Base-by-base conservation (phyloP, 2,329 filamentous ascomycete genomes). In the Metarhizium guizhouense region DNA sequence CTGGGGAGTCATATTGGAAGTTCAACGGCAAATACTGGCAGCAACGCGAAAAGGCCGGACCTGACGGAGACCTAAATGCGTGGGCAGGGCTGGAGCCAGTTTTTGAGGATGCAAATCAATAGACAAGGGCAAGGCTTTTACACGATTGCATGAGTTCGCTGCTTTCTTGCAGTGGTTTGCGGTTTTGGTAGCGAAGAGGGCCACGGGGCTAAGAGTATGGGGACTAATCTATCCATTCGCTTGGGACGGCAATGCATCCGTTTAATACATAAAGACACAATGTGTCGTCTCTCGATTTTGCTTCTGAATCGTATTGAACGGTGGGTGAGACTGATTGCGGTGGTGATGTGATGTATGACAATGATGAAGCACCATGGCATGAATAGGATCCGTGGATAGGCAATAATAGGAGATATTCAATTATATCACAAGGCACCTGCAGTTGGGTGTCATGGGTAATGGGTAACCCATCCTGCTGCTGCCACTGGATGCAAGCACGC, bases 11-110 rank as follows among this genome's bases (percentile, higher is more conserved):
- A 61, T 96, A 87, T 72, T 99, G 94, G 94, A 79, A 85, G 62
- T 95, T 93, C 65, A 95, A 85, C 65, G 88, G 87, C 43, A 82
- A 88, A 69, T 99, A 99, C 71, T 99, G 94, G 94, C 78, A 83
- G 64, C 76, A 84, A 64, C 79, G 90, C 58, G 79, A 87, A 52
- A 78, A 76, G 69, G 86, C 85, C 45, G 85, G 84, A 20, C 74
- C 75, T 6, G 72, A 78, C 55, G 83, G 87, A 53, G 77, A 82
- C 58, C 55, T 65, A 34, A 67, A 76, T 64, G 76, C 76, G 54
- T 89, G 92, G 91, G 81, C 82, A 59, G 80, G 83, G 29, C 65
- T 91, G 68, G 90, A 95, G 73, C 85, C 88, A 63, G 86, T 95
- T 56, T 96, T 86, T 67, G 66, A 74, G 38, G 67, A 74, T 49